A percentile compares a stretch with the other conserved stretches of the same genome.
phyloP scores from a whole-genome alignment of 1,139 yeast species.

The Meyerozyma athensensis region DNA sequence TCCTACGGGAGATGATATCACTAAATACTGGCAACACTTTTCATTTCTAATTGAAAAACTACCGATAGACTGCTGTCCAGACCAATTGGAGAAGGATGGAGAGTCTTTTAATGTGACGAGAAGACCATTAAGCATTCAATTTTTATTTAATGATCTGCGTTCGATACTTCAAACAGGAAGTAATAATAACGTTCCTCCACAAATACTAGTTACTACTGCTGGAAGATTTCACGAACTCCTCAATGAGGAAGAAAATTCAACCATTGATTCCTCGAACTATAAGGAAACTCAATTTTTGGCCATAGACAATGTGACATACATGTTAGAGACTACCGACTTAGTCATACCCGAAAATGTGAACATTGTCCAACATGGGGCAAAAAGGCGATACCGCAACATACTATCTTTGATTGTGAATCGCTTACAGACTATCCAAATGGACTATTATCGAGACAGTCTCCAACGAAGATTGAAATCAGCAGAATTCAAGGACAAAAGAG shows the following conservation, averaged over 20 bases:
- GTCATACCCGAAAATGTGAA: slow-evolving; percentile 6
- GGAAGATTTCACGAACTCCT: slow-evolving; percentile 10
- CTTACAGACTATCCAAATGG: slow-evolving; percentile 14
- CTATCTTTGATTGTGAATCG: slow-evolving; percentile 12
- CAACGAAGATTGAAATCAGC: neutral
- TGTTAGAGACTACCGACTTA: slow-evolving; percentile 14
- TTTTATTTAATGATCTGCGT: slow-evolving; percentile 7
- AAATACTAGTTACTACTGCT: slow-evolving; percentile 21
- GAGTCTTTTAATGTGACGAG: slow-evolving; percentile 14
- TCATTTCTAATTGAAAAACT: slow-evolving; percentile 14
- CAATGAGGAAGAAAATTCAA: neutral
- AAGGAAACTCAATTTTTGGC: slow-evolving; percentile 15
- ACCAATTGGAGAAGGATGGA: slow-evolving; percentile 10
- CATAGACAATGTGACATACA: slow-evolving; percentile 22
- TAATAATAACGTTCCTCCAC: slow-evolving; percentile 14
- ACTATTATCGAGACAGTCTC: slow-evolving; percentile 8
- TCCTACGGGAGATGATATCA: slow-evolving; percentile 23
- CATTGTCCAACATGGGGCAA: slow-evolving; percentile 8
- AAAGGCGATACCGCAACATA: slow-evolving; percentile 11
- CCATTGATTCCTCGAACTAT: slow-evolving; percentile 7
- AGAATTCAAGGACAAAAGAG: neutral
- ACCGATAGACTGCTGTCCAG: slow-evolving; percentile 24
- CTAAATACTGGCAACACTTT: slow-evolving; percentile 16
- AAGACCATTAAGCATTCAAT: slow-evolving; percentile 20
- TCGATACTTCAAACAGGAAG: slow-evolving; percentile 5